Conservation (phyloP, 192 early-diverging fungal species). For the Umbelopsis ramanniana region DNA sequence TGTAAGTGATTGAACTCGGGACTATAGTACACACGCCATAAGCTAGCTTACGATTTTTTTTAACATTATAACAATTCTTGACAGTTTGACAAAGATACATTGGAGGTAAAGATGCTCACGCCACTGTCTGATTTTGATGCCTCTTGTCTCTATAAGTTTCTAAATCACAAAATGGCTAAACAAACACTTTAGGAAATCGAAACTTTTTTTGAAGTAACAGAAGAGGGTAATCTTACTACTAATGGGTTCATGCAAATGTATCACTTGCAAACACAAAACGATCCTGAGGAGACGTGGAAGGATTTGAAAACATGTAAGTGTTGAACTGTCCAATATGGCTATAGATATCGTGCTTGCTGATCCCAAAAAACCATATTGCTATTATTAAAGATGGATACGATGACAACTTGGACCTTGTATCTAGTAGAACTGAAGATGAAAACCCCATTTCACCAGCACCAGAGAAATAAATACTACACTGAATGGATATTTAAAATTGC, state of each 20-base stretch:
- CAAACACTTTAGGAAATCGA: constrained; percentile 62
- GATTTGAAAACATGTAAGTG: constrained; percentile 65
- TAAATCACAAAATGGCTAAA: not conserved
- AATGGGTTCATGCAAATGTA: constrained; percentile 86
- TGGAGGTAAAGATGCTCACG: constrained; percentile 10
- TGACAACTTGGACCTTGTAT: constrained; percentile 50
- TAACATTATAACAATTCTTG: not conserved
- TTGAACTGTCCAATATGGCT: no score
- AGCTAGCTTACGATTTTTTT: not conserved
- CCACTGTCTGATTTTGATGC: no score
- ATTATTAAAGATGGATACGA: constrained; percentile 54
- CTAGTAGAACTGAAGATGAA: constrained; percentile 45
- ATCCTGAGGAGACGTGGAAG: constrained; percentile 76
- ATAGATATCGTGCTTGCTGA: not conserved
- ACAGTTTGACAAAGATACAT: constrained; percentile 21
- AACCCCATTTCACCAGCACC: constrained; percentile 4
- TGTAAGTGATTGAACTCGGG: constrained; percentile 32
- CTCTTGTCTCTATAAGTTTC: no score
- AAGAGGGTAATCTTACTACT: constrained; percentile 62
- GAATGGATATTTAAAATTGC: no score
- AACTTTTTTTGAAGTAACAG: constrained; percentile 67
- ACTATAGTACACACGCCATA: no score
- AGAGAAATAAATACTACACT: not conserved
- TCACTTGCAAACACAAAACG: constrained; percentile 68
- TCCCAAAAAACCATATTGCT: not conserved